phyloP scores from a whole-genome alignment of 2,329 filamentous ascomycete species.

The Akanthomyces dipterigenus region DNA sequence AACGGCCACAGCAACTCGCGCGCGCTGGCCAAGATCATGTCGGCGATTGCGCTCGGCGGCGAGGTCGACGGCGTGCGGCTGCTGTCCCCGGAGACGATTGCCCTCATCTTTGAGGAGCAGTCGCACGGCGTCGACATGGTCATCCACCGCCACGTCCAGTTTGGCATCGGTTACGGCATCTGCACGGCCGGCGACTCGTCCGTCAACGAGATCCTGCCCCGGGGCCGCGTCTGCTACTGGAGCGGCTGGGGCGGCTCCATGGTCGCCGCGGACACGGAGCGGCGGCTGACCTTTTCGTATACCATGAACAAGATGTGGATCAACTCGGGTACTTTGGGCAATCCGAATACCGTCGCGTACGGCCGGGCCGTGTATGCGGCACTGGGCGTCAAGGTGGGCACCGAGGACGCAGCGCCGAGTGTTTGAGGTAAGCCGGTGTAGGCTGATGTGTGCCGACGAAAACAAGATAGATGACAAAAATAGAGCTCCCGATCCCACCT shows the following conservation, averaged over 20 bases:
- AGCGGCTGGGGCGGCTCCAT: constrained; percentile 39
- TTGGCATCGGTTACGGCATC: constrained; percentile 36
- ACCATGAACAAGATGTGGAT: constrained; percentile 38
- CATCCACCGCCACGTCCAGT: constrained; percentile 26
- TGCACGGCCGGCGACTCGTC: constrained; percentile 18
- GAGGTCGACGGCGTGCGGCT: constrained; percentile 21
- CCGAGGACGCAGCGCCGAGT: neutral
- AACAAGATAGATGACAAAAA: neutral
- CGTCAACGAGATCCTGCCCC: constrained; percentile 20
- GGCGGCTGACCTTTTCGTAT: constrained; percentile 36
- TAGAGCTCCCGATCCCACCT: too few species aligned
- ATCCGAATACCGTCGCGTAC: constrained; percentile 3
- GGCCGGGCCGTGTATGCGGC: neutral
- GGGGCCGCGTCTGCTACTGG: constrained; percentile 32
- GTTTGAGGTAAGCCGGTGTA: neutral
- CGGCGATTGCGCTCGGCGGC: constrained; percentile 18
- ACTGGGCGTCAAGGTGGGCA: neutral
- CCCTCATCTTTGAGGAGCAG: constrained; percentile 39
- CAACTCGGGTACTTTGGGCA: neutral
- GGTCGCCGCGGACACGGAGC: constrained; percentile 35
- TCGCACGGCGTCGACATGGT: constrained; percentile 33
- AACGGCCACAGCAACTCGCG: constrained; percentile 42
- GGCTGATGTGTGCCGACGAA: neutral
- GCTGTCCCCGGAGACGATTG: constrained; percentile 34
- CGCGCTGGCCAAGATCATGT: constrained; percentile 34